A percentile compares a stretch with the other conserved stretches of the same genome.
phyloP scores from a whole-genome alignment of 106 monocot species.

The Chionographis japonica region DNA sequence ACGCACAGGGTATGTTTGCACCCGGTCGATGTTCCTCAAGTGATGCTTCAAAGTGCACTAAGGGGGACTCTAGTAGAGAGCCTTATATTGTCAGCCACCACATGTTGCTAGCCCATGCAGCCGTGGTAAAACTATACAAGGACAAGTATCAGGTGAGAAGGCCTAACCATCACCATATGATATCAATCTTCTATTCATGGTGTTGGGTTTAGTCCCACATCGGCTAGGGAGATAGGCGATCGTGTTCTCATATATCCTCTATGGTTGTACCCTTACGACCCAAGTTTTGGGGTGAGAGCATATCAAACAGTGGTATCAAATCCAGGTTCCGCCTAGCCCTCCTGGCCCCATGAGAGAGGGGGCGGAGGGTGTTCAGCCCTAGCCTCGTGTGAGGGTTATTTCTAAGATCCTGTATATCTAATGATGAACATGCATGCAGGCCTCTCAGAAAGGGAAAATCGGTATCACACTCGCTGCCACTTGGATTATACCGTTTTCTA shows the following conservation, averaged over 20 bases:
- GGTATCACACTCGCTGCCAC: slow-evolving; percentile 23
- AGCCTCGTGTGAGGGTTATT: too few species aligned
- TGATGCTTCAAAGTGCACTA: slow-evolving; percentile 15
- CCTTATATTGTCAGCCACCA: slow-evolving; percentile 53
- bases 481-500: slow-evolving; percentile 26
- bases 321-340: too few species aligned
- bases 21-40: slow-evolving; percentile 57
- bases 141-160: slow-evolving; percentile 52
- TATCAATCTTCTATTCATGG: background rate
- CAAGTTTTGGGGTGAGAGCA: too few species aligned
- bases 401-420: too few species aligned
- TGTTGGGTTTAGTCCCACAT: too few species aligned
- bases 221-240: too few species aligned
- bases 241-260: too few species aligned
- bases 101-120: slow-evolving; percentile 48
- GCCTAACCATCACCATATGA: background rate
- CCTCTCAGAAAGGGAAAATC: slow-evolving; percentile 32
- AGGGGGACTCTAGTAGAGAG: slow-evolving; percentile 48
- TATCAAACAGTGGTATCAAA: too few species aligned
- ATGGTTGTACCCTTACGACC: too few species aligned
- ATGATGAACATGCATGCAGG: slow-evolving; percentile 13
- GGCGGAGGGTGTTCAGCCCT: too few species aligned
- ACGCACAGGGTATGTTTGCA: slow-evolving; percentile 36
- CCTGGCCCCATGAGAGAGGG: too few species aligned
- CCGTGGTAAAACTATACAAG: slow-evolving; percentile 41